Base-by-base conservation (phyloP, 2,329 filamentous ascomycete genomes). In the Thelonectria rubi region DNA sequence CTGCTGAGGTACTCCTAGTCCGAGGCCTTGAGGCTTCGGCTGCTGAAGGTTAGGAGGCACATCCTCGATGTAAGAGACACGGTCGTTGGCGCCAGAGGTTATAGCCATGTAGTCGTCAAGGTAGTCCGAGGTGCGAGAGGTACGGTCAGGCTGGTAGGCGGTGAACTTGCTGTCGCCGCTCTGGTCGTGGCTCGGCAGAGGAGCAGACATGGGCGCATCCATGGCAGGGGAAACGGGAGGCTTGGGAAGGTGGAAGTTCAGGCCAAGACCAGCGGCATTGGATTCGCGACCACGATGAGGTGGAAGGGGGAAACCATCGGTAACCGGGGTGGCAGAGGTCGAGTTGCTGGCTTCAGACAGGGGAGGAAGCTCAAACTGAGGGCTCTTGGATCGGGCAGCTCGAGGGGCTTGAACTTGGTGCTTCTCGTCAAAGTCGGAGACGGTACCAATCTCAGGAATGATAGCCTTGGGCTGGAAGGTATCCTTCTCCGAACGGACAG, bases 1-100 rank as follows among this genome's bases (percentile, higher is more conserved):
- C 62, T 82, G 79, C 15, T 80, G 79, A 2, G 88, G 87, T 48
- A 89, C 82, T 52, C 80, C 82, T 7, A 90, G 78, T 51, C 80
- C 82, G 7, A 90, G 78, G 1, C 73, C 76, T 12, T 73, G 68
- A 15, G 66, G 66, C 43, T 74, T 67, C n/a, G 73, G 66, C 46
- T 72, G 70, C 24, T 57, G 46, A 30, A 57, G 21, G 10, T 43
- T 37, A 3, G 52, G 21, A 30, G 58, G 58, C 3, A 56, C 49
- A 18, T 73, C 62, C 18, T 73, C 62, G 48, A 63, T 66, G 32
- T 64, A 71, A 3, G 66, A 65, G n/a, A 57, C 58, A 18, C 74
- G 72, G 40, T 76, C 73, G 50, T 72, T 69, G 20, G 75, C 71
- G 43, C 79, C 78, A 76, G n/a, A n/a, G n/a, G 9, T 59, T 18